Conservation (phyloP, 1,139 yeast genomes). For the Chernovozyma sophiae-reginae region DNA sequence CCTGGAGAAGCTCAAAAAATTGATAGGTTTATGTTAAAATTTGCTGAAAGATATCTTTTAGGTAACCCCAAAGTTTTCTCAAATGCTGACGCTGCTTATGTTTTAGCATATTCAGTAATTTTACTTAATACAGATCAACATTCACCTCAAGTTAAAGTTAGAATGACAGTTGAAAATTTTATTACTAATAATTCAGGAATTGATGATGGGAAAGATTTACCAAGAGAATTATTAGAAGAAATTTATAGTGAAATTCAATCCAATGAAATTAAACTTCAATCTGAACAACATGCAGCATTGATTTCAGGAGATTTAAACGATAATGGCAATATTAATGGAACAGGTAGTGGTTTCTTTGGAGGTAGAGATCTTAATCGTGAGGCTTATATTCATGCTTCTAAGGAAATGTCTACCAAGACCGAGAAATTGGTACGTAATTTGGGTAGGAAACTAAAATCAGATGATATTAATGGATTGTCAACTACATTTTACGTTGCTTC, state of each 20-base stretch:
- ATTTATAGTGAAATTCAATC: constrained; percentile 73
- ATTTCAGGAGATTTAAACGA: constrained; percentile 55
- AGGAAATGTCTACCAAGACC: constrained; percentile 85
- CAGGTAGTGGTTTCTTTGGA: constrained; percentile 64
- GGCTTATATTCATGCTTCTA: constrained; percentile 88
- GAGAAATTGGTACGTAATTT: constrained; percentile 76
- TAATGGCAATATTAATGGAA: constrained; percentile 27
- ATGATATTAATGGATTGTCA: constrained; percentile 21
- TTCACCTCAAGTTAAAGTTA: constrained; percentile 75
- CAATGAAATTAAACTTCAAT: constrained; percentile 84
- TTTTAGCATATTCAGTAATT: constrained; percentile 86
- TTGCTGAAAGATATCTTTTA: constrained; percentile 86
- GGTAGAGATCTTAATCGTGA: constrained; percentile 75
- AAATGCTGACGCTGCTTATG: constrained; percentile 92
- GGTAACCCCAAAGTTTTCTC: constrained; percentile 86
- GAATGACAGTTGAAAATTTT: constrained; percentile 88
- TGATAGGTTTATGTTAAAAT: constrained; percentile 93
- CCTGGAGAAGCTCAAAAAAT: constrained; percentile 99
- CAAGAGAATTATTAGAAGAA: constrained; percentile 62
- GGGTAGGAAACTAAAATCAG: constrained; percentile 44
- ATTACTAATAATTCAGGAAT: constrained; percentile 86
- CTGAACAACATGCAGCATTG: constrained; percentile 93
- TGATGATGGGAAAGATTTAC: constrained; percentile 84
- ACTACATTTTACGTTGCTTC: constrained; percentile 50
- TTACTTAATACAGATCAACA: constrained; percentile 94